phyloP scores from a whole-genome alignment of 2,329 filamentous ascomycete species.

The Botrytis aclada region DNA sequence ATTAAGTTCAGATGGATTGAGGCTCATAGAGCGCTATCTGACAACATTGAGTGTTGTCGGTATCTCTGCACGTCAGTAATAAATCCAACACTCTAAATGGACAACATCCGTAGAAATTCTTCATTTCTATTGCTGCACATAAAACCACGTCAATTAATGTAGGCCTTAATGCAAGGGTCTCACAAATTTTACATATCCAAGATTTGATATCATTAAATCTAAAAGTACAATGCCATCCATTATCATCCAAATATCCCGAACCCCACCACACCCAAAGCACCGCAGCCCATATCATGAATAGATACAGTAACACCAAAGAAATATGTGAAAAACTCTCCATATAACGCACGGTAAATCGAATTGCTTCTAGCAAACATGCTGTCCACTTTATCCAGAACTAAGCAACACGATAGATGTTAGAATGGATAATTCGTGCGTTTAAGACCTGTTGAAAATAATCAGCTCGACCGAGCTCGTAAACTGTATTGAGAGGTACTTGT shows the following conservation, averaged over 20 bases:
- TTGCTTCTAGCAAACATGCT: background rate
- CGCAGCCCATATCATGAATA: slow-evolving; percentile 1
- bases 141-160: background rate
- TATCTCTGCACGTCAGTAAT: background rate
- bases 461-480: slow-evolving; percentile 15
- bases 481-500: slow-evolving; percentile 10
- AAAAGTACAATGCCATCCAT: slow-evolving; percentile 15
- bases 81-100: background rate
- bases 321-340: background rate
- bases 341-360: background rate
- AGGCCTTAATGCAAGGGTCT: background rate
- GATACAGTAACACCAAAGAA: slow-evolving; percentile 1
- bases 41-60: background rate
- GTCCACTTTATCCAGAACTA: slow-evolving; percentile 13
- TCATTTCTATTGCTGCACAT: background rate
- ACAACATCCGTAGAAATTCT: background rate
- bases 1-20: background rate
- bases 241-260: slow-evolving; percentile 6
- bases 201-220: slow-evolving; percentile 2
- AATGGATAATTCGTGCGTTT: background rate
- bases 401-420: slow-evolving; percentile 10
- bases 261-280: slow-evolving; percentile 3
- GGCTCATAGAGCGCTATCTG: background rate
- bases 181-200: background rate
- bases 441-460: slow-evolving; percentile 18